A percentile compares a stretch with the other conserved stretches of the same genome.
Conservation (phyloP, 352 stramenopile species). For the Pythium aquatile region DNA sequence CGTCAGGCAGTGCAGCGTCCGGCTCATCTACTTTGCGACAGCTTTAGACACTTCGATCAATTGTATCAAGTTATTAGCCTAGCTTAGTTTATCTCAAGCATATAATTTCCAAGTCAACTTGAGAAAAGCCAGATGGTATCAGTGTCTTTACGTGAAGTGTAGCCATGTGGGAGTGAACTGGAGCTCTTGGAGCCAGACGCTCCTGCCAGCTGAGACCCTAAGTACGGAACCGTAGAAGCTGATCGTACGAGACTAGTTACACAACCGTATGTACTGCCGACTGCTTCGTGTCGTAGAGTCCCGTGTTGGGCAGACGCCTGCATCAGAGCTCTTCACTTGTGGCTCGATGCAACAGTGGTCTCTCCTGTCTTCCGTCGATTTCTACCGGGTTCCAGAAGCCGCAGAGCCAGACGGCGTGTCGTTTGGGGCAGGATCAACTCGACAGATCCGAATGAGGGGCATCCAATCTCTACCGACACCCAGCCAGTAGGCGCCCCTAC, state of each 20-base stretch:
- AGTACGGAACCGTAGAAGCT: background rate
- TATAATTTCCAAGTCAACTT: conserved; percentile 10
- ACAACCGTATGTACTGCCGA: background rate
- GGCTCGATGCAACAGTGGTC: background rate
- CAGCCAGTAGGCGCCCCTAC: background rate
- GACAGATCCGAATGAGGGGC: background rate
- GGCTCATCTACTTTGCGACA: conserved; percentile 6
- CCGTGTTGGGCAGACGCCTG: background rate
- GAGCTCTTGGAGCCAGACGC: background rate
- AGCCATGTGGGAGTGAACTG: conserved; percentile 3
- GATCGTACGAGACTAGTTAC: background rate
- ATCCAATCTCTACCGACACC: background rate
- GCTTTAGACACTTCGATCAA: conserved; percentile 1
- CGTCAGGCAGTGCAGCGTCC: background rate
- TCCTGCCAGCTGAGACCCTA: background rate
- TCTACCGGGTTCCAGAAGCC: conserved; percentile 1
- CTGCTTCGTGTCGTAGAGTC: background rate
- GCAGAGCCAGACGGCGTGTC: background rate
- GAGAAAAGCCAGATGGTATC: background rate
- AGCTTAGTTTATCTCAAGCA: background rate
- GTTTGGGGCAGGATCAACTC: background rate
- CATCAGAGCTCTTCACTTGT: background rate
- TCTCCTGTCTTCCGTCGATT: background rate
- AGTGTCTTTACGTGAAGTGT: conserved; percentile 8
- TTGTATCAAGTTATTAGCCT: background rate